phyloP scores from a whole-genome alignment of 768 basidiomycete species.

The Rhodotorula sphaerocarpa region DNA sequence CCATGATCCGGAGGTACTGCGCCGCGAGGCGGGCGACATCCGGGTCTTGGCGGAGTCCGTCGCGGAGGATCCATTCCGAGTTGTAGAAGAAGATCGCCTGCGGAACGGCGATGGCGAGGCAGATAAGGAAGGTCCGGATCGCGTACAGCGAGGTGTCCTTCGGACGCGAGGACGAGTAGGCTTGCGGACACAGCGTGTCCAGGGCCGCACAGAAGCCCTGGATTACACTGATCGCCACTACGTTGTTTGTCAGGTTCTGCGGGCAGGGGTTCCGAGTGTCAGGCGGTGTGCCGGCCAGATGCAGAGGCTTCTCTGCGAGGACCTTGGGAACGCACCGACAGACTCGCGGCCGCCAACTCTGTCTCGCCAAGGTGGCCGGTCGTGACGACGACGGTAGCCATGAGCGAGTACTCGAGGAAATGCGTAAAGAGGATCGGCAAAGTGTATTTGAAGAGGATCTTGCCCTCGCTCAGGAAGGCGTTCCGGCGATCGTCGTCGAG shows the following conservation, averaged over 20 bases:
- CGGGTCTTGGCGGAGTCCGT: conserved; percentile 43
- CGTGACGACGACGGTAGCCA: conserved; percentile 71
- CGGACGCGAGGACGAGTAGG: conserved; percentile 84
- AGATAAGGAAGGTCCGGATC: conserved; percentile 29
- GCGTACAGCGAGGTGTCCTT: conserved; percentile 47
- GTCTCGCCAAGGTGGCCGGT: conserved; percentile 86
- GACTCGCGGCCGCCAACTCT: conserved; percentile 72
- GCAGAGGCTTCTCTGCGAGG: no score
- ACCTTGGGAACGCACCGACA: conserved; percentile 48
- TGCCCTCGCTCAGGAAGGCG: conserved; percentile 3
- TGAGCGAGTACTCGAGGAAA: conserved; percentile 73
- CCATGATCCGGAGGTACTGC: conserved; percentile 30
- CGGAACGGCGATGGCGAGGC: conserved; percentile 41
- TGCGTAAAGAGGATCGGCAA: conserved; percentile 37
- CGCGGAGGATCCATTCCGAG: conserved; percentile 65
- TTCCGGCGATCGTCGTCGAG: conserved; percentile 2
- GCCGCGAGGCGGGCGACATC: conserved; percentile 33
- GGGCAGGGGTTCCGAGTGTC: no score
- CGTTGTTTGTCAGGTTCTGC: conserved; percentile 60
- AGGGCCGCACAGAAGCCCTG: conserved; percentile 45
- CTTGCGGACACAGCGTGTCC: conserved; percentile 86
- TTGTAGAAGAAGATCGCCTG: conserved; percentile 71
- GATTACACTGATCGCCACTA: conserved; percentile 38
- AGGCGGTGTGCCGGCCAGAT: no score
- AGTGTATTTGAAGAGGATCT: conserved; percentile 25